These are phyloP conservation scores for Suillus luteus DNA, from an alignment of 768 basidiomycete genomes.

Conservation along the genomic window DNA sequence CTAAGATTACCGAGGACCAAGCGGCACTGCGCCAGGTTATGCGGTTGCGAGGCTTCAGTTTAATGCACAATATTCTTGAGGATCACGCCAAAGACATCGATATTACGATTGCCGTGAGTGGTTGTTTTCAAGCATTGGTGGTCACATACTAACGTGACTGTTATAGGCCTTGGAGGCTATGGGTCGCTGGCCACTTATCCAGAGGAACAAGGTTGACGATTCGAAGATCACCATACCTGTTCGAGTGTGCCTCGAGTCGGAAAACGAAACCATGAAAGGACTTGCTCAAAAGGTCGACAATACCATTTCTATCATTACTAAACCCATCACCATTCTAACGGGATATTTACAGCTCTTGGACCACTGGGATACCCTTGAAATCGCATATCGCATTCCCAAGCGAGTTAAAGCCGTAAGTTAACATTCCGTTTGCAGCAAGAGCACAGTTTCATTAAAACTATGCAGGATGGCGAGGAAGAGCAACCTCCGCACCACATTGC, in stretches of 20 bases:
- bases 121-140: background rate
- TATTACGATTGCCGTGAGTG: constrained; percentile 65
- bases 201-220: constrained; percentile 91
- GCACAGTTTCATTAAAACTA: background rate
- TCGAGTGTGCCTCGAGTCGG: constrained; percentile 50
- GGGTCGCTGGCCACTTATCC: constrained; percentile 77
- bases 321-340: background rate
- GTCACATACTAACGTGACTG: background rate
- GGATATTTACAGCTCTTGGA: constrained; percentile 58
- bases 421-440: background rate
- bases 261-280: constrained; percentile 55
- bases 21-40: constrained; percentile 80
- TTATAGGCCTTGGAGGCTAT: constrained; percentile 65
- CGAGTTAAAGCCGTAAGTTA: constrained; percentile 46
- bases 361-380: constrained; percentile 76
- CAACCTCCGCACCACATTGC: constrained; percentile 17
- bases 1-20: constrained; percentile 82
- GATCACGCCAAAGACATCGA: constrained; percentile 75
- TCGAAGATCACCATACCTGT: constrained; percentile 71
- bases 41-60: constrained; percentile 89
- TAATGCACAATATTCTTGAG: constrained; percentile 87
- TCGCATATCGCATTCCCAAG: constrained; percentile 88
- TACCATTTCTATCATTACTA: constrained; percentile 14
- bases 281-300: constrained; percentile 61
- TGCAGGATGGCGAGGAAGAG: constrained; percentile 36